Evolutionary conservation across 179 eudicot species (phyloP).

Genomic region (Corrigiola litoralis): DNA sequence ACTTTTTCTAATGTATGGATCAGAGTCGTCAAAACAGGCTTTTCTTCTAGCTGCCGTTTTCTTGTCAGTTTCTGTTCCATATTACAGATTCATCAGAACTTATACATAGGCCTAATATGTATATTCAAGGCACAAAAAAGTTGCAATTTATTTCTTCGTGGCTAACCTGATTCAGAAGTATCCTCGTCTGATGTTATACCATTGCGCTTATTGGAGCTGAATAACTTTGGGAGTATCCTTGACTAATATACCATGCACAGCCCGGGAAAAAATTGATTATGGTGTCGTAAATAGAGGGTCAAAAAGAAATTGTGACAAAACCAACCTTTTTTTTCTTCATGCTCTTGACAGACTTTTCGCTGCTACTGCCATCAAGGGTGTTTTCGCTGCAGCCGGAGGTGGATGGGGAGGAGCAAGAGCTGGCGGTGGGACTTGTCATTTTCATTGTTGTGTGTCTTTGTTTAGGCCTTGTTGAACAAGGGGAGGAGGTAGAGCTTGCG

Average conservation of each 20-base stretch:
- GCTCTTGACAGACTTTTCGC: conserved; percentile 25
- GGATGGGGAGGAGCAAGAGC: conserved; percentile 21
- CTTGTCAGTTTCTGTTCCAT: conserved; percentile 27
- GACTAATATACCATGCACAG: conserved; percentile 6
- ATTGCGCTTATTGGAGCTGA: conserved; percentile 31
- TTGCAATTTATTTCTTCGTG: background rate
- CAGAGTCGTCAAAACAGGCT: conserved; percentile 27
- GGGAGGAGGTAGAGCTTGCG: conserved; percentile 12
- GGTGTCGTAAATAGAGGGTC: too few species aligned
- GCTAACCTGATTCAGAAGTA: conserved; percentile 29
- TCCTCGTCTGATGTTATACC: conserved; percentile 26
- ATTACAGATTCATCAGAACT: too few species aligned
- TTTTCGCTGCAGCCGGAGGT: conserved; percentile 15
- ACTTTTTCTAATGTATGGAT: conserved; percentile 29
- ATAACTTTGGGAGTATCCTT: conserved; percentile 37
- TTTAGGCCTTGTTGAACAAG: background rate
- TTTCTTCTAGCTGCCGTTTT: conserved; percentile 22
- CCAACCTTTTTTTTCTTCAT: conserved; percentile 40
- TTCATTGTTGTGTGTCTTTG: background rate
- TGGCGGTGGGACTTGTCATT: conserved; percentile 13
- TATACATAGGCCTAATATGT: too few species aligned
- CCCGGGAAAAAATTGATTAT: background rate
- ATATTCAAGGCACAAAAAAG: too few species aligned
- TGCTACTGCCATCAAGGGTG: background rate
- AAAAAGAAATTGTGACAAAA: background rate